Evolutionary conservation across 2,329 filamentous ascomycete species (phyloP).

Genomic region (Diaporthe citriasiana): DNA sequence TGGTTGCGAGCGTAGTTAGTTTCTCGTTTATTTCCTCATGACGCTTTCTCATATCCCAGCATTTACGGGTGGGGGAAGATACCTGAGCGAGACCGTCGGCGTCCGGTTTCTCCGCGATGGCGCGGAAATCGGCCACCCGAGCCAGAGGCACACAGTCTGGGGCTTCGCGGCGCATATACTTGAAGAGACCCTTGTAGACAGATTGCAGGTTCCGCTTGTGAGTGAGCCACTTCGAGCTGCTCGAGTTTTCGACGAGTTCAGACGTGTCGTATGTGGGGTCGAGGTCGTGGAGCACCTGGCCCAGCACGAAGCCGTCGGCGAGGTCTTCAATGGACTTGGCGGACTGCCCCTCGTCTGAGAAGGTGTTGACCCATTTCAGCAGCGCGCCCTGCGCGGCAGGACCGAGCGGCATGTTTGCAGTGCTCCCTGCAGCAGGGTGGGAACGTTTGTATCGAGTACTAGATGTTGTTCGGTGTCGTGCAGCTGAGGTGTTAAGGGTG

Average conservation of each 20-base stretch:
- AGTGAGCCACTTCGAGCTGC: conserved; percentile 61
- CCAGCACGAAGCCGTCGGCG: conserved; percentile 67
- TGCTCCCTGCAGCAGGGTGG: conserved; percentile 22
- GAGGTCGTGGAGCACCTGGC: conserved; percentile 69
- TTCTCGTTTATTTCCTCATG: conserved; percentile 6
- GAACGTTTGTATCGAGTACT: conserved; percentile 28
- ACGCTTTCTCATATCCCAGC: not conserved
- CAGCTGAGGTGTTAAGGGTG: conserved; percentile 15
- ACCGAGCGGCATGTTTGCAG: conserved; percentile 56
- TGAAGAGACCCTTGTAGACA: conserved; percentile 87
- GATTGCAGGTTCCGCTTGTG: conserved; percentile 95
- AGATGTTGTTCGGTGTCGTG: conserved; percentile 1
- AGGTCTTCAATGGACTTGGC: conserved; percentile 66
- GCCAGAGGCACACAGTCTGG: conserved; percentile 66
- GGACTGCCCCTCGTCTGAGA: conserved; percentile 57
- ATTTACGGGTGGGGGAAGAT: conserved; percentile 42
- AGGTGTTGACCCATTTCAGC: conserved; percentile 68
- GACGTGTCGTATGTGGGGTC: conserved; percentile 69
- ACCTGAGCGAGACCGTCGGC: conserved; percentile 68
- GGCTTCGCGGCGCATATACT: conserved; percentile 72
- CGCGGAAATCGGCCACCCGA: conserved; percentile 68
- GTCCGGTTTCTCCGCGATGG: conserved; percentile 70
- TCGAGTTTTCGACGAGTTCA: conserved; percentile 63
- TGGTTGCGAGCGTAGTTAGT: conserved; percentile 5
- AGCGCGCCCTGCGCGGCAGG: conserved; percentile 66